Conservation (phyloP, 2,329 filamentous ascomycete species). For the Zarea fungicola region DNA sequence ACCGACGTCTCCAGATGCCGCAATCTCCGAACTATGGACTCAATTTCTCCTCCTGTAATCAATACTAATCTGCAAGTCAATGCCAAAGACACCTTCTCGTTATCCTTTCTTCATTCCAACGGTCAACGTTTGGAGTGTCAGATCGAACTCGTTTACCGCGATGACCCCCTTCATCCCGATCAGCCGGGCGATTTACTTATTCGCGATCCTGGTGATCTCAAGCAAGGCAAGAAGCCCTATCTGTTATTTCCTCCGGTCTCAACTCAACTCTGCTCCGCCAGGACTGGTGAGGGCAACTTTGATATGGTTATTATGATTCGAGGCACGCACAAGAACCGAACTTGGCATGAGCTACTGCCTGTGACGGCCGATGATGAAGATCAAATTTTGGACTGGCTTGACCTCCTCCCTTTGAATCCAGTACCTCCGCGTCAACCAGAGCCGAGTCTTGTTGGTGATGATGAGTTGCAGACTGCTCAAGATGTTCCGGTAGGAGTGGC, state of each 20-base stretch:
- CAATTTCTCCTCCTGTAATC: constrained; percentile 64
- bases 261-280: constrained; percentile 67
- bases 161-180: constrained; percentile 63
- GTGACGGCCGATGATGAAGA: constrained; percentile 71
- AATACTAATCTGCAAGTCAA: constrained; percentile 76
- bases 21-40: constrained; percentile 70
- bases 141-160: constrained; percentile 79
- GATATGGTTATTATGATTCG: constrained; percentile 86
- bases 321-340: constrained; percentile 56
- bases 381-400: constrained; percentile 78
- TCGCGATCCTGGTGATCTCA: constrained; percentile 75
- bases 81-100: constrained; percentile 83
- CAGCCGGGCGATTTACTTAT: constrained; percentile 82
- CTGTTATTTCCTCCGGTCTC: constrained; percentile 89
- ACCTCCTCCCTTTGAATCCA: constrained; percentile 60
- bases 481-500: constrained; percentile 11
- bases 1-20: constrained; percentile 78
- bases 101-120: constrained; percentile 81
- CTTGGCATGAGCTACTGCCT: constrained; percentile 83
- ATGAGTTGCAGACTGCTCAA: constrained; percentile 1
- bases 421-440: constrained; percentile 40
- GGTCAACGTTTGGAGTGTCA: constrained; percentile 86
- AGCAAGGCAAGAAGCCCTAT: constrained; percentile 65
- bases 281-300: constrained; percentile 62
- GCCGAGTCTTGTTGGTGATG: constrained; percentile 26